Base-by-base conservation (phyloP, 495 filamentous ascomycete genomes). In the Aspergillus nidulans region DNA sequence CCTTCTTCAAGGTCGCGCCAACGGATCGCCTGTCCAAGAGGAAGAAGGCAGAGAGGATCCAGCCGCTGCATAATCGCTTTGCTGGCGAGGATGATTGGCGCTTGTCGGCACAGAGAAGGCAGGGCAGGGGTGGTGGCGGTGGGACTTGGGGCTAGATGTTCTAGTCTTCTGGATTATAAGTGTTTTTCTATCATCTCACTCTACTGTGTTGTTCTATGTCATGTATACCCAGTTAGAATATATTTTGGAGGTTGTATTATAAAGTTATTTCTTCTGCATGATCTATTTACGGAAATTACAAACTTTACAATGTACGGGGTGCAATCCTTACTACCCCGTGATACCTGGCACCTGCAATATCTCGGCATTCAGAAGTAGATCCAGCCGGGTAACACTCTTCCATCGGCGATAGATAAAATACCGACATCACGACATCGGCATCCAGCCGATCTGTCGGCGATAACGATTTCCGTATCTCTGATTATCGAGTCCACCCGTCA, bases 1-100 rank as follows among this genome's bases (percentile, higher is more conserved):
- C 90, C 0, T 97, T 97, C 81, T 98, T 98, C 81, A 96, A 96
- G 78, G 89, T 98, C 8, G 94, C 94, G 43, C 87, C 89, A 18
- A 95, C 86, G 15, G 90, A 95, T 65, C 81, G 85, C 55, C 73
- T 98, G 53, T 91, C 86, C 24, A 96, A 96, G 76, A 75, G 94
- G 59, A 92, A 95, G 80, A 90, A 90, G 75, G 91, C 89, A 0
- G 94, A 97, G 77, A 78, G 91, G 28, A 97, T 98, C 39, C 88
- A 95, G 71, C 94, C 94, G 49, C 65, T 98, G 70, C 91, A 97
- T 66, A 97, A 97, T 66, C 84, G 89, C 61, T 97, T 89, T 70
- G 81, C 84, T 12, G 91, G 89, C 40, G 88, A 92, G 64, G 91
- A 98, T 67, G 91, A 95, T 66, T 98, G 94, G 94, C 81, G 94